Evolutionary conservation across 2,329 filamentous ascomycete species (phyloP), one percentile per base, ranked within the genome.

Genomic region (Exophiala aquamarina): DNA sequence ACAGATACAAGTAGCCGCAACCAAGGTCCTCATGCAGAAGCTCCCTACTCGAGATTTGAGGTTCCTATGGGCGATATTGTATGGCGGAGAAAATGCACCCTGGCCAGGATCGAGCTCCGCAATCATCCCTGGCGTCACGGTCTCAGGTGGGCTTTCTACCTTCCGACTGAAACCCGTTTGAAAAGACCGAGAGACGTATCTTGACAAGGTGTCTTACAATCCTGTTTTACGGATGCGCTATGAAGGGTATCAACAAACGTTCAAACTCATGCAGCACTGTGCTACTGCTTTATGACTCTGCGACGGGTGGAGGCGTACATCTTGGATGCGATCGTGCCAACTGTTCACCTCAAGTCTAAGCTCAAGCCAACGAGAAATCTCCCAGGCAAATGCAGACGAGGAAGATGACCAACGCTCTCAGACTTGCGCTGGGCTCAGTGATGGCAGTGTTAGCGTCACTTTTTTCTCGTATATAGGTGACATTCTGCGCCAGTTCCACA

Each of bases 61-160:
- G 17, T 44, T 57, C 13, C 38, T 57, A 13, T 57, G 54, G 54
- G 54, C 54, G 11, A 28, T 57, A 10, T 36, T 57, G 14, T 51
- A 55, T 19, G 52, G 54, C 9, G 54, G 54, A 18, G 51, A 52
- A 4, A 23, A 47, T 32, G 46, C 49, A 4, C 44, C 48, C 3
- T 54, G 52, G 52, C 52, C 52, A 23, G 52, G 48, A 23, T 50
- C 44, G 6, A 34, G 35, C 26, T 51, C 52, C 13, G 28, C 31
- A 3, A 38, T 54, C 28, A 54, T 54, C 15, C 52, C 48, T 3
- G 48, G 48, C 13, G 48, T 54, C 21, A 51, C 52, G 13, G 32
- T 18, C 13, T 18, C 32, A 18, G 13, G 6, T 14, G 17, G 5
- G 7, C 6, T 34, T 34, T 6, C 32, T n/a, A 34, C 13, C 6